Base-by-base conservation (phyloP, 495 filamentous ascomycete species). In the Chaetomium cochliodes region DNA sequence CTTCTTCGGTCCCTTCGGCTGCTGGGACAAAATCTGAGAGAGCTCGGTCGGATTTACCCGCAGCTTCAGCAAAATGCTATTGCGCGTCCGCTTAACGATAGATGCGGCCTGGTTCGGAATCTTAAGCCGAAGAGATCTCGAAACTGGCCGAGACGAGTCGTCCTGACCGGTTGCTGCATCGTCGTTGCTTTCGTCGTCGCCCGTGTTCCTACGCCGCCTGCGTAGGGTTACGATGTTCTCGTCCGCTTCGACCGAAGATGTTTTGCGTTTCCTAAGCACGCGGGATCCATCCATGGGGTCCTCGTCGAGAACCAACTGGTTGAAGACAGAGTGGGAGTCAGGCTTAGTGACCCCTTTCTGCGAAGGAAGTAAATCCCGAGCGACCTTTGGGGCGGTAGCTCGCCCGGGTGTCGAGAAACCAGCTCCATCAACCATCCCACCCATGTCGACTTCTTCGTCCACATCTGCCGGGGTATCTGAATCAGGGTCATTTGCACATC, bases 291-390 rank as follows among this genome's bases (percentile, higher is more conserved):
- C 91, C 78, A 93, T 83, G 15, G 90, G 84, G 69, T 96, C 91
- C 57, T 92, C 91, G 59, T 90, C 85, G 37, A 92, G 83, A 41
- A 92, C 88, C 23, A 92, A 78, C 78, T 88, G 82, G 67, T 90
- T 91, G 75, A 96, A 96, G 46, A 96, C 86, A 0, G 92, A 93
- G 72, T 96, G 90, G 9, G 91, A 91, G 30, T 87, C 89, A n/a
- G 89, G 86, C 66, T 90, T 88, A 63, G 87, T 80, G 13, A 80
- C 70, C 39, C 88, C 88, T 54, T 86, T 84, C 52, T 90, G 86
- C 33, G 89, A 80, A 46, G 91, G 91, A 25, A 96, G 79, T 22
- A 96, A 80, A 75, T 96, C 91, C 60, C 88, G 82, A 26, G 90
- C 80, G 57, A 90, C 77, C 64, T 85, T 84, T 2, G 81, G 78